These are phyloP conservation scores for Aspergillus pseudotamarii DNA, from an alignment of 2,329 filamentous ascomycete species.

Conservation along the genomic window DNA sequence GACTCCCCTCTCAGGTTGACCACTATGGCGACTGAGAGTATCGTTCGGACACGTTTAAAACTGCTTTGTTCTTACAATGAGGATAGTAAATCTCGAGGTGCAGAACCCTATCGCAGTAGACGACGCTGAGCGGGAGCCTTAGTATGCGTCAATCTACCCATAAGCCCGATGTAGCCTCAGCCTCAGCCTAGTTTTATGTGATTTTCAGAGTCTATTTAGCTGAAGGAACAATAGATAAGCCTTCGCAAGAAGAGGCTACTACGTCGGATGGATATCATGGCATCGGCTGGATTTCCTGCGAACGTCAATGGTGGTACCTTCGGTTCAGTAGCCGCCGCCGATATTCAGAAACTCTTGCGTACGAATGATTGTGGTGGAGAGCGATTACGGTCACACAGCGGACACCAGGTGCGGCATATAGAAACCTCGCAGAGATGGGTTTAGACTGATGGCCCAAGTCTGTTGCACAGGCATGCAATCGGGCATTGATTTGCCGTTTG, in stretches of 20 bases:
- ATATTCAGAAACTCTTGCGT: neutral
- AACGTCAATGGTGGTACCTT: neutral
- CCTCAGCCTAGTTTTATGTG: too few species aligned
- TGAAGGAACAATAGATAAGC: too few species aligned
- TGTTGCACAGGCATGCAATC: neutral
- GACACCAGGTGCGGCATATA: neutral
- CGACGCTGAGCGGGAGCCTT: neutral
- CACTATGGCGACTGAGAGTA: neutral
- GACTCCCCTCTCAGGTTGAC: neutral
- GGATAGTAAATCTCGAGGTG: too few species aligned
- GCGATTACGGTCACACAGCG: neutral
- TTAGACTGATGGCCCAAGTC: neutral
- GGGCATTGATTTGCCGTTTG: neutral
- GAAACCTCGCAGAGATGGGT: neutral
- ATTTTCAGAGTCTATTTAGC: too few species aligned
- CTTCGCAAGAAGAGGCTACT: too few species aligned
- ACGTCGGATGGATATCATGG: too few species aligned
- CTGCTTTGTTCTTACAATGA: neutral
- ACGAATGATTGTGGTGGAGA: neutral
- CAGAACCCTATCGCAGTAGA: neutral
- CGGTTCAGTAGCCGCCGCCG: neutral
- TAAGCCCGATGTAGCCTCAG: too few species aligned
- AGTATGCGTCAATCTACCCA: neutral
- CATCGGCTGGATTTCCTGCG: too few species aligned
- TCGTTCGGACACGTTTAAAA: neutral